Evolutionary conservation across 2,329 filamentous ascomycete genomes (phyloP), one percentile per base, ranked within the genome.

Genomic region (Alternaria brassicae): DNA sequence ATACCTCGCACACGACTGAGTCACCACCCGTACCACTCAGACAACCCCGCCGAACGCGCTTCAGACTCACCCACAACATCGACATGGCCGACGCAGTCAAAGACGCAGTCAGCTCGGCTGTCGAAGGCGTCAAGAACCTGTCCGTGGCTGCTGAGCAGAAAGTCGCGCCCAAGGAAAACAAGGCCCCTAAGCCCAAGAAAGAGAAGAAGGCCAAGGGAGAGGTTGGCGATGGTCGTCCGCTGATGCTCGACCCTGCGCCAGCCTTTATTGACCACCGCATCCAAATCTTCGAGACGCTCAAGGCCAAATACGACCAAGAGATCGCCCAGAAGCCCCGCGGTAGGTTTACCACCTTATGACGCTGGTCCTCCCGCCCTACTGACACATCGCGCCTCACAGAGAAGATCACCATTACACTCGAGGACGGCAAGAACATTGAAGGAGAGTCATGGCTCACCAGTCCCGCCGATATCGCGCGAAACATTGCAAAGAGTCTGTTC

Each of bases 381-480:
- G 58, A 75, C 61, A 25, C 23, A 15, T n/a, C 12, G 13, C 52
- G 36, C 44, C 36, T 34, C 25, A 36, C 53, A 76, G 88, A 91
- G 72, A 83, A 88, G 65, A 94, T 94, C 77, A 87, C 84, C 59
- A 85, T 94, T 72, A 90, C 89, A 49, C 84, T 95, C 63, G 86
- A 86, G 66, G 89, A 92, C 78, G 91, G 91, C 65, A 88, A 86
- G 69, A 81, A 88, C 70, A 86, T 89, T 74, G 79, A 86, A 64
- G 95, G 91, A 63, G 94, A 89, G 67, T 89, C 93, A 49, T 98
- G 91, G 90, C 92, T 96, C 82, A 97, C 93, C 68, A 96, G 93
- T 15, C 95, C 95, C 6, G 89, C 85, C 42, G 85, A 89, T 71
- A 89, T 97, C 79, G 87, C 88, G 64, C 91, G 87, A 80, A 86